phyloP scores from a whole-genome alignment of 2,329 filamentous ascomycete genomes.

The Seiridium unicorne region DNA sequence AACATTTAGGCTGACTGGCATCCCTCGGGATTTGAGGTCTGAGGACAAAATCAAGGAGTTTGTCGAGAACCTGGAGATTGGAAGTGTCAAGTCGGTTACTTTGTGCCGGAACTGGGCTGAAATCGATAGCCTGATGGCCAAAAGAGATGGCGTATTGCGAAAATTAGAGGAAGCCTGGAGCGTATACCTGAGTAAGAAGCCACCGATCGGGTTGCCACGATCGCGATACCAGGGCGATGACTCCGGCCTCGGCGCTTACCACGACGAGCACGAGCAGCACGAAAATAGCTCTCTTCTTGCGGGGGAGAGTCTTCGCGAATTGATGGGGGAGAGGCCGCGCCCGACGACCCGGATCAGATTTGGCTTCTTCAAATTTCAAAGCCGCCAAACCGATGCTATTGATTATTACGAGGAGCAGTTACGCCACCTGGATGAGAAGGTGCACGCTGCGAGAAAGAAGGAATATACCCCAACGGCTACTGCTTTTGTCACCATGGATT shows the following conservation, averaged over 20 bases:
- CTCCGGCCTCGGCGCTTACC: slow-evolving; percentile 23
- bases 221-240: slow-evolving; percentile 30
- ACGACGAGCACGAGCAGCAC: slow-evolving; percentile 39
- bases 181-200: slow-evolving; percentile 63
- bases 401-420: slow-evolving; percentile 92
- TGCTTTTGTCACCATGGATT: slow-evolving; percentile 97
- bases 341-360: slow-evolving; percentile 77
- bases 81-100: slow-evolving; percentile 83
- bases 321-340: slow-evolving; percentile 43
- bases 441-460: slow-evolving; percentile 68
- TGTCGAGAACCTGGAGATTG: slow-evolving; percentile 84
- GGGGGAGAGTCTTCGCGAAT: slow-evolving; percentile 36
- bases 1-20: slow-evolving; percentile 87
- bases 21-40: slow-evolving; percentile 74
- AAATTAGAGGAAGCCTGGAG: slow-evolving; percentile 84
- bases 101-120: slow-evolving; percentile 85
- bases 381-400: slow-evolving; percentile 79
- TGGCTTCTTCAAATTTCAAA: slow-evolving; percentile 71
- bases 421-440: slow-evolving; percentile 72
- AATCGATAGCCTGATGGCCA: slow-evolving; percentile 70
- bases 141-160: slow-evolving; percentile 64
- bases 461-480: slow-evolving; percentile 76
- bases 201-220: slow-evolving; percentile 24
- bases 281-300: slow-evolving; percentile 62
- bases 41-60: slow-evolving; percentile 83